A percentile compares a stretch with the other conserved stretches of the same genome.
Conservation (phyloP, 805 yeast genomes). For the Yarrowia sp. region DNA sequence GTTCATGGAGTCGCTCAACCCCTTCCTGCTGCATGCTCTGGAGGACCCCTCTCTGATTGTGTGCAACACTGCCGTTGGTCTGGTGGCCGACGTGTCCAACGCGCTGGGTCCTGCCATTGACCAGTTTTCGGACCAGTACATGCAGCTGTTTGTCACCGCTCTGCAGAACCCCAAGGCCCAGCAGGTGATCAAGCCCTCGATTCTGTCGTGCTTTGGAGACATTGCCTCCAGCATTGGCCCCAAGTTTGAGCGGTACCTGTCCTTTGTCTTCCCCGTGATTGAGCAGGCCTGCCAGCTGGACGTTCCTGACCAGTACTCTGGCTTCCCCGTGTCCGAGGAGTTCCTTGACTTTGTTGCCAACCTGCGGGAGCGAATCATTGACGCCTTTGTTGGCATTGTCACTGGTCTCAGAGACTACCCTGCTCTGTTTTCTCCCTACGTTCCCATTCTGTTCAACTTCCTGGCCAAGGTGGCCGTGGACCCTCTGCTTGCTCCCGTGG, state of each 20-base stretch:
- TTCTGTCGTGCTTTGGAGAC: slow-evolving; percentile 92
- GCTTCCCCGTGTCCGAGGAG: slow-evolving; percentile 59
- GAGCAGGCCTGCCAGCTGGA: slow-evolving; percentile 38
- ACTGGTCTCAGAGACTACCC: slow-evolving; percentile 80
- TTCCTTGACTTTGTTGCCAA: slow-evolving; percentile 68
- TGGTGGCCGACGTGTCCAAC: slow-evolving; percentile 90
- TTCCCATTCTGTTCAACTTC: slow-evolving; percentile 67
- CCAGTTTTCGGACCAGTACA: slow-evolving; percentile 74
- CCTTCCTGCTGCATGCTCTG: slow-evolving; percentile 74
- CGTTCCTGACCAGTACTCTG: slow-evolving; percentile 27
- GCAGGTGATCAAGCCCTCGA: slow-evolving; percentile 80
- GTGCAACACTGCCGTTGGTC: slow-evolving; percentile 87
- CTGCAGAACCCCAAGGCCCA: slow-evolving; percentile 65
- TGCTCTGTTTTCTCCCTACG: slow-evolving; percentile 58
- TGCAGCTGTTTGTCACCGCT: slow-evolving; percentile 75
- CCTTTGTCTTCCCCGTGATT: slow-evolving; percentile 71
- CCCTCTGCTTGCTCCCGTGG: slow-evolving; percentile 56
- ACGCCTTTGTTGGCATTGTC: slow-evolving; percentile 92
- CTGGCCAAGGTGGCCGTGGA: slow-evolving; percentile 59
- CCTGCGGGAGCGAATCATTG: slow-evolving; percentile 85
- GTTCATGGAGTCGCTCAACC: slow-evolving; percentile 79
- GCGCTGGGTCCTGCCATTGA: slow-evolving; percentile 72
- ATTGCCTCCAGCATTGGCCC: slow-evolving; percentile 84
- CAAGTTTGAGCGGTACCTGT: slow-evolving; percentile 70
- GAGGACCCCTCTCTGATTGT: slow-evolving; percentile 79